Evolutionary conservation across 2,329 filamentous ascomycete genomes (phyloP).

Genomic region (Cercospora sojina): DNA sequence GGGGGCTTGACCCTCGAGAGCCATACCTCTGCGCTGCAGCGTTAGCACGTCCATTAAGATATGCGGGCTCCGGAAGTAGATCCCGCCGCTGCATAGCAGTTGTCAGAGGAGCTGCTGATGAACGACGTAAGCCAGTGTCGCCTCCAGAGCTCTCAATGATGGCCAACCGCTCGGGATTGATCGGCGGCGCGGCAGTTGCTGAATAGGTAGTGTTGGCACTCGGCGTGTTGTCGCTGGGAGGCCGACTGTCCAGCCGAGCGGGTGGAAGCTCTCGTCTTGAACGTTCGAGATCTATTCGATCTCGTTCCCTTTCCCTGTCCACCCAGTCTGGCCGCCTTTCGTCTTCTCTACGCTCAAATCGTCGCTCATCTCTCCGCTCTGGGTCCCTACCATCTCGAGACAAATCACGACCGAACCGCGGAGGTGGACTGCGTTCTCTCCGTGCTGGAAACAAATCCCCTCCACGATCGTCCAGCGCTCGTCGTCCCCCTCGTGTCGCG

Average conservation of each 20-base stretch:
- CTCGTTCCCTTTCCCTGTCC: slow-evolving; percentile 43
- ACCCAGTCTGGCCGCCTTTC: slow-evolving; percentile 42
- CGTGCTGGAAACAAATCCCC: slow-evolving; percentile 53
- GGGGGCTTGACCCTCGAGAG: slow-evolving; percentile 51
- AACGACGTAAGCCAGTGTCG: slow-evolving; percentile 31
- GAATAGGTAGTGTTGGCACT: slow-evolving; percentile 22
- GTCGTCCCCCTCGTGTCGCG: slow-evolving; percentile 46
- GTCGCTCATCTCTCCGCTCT: slow-evolving; percentile 47
- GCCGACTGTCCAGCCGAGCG: slow-evolving; percentile 33
- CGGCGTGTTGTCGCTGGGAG: slow-evolving; percentile 28
- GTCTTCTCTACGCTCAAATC: slow-evolving; percentile 48
- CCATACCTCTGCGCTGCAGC: slow-evolving; percentile 49
- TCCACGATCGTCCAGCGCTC: slow-evolving; percentile 47
- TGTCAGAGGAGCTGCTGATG: slow-evolving; percentile 22
- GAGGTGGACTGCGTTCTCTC: slow-evolving; percentile 53
- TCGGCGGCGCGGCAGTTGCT: slow-evolving; percentile 28
- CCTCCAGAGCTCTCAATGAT: slow-evolving; percentile 36
- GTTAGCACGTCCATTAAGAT: slow-evolving; percentile 48
- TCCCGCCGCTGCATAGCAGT: slow-evolving; percentile 36
- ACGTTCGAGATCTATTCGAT: slow-evolving; percentile 41
- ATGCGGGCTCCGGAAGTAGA: slow-evolving; percentile 43
- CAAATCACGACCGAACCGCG: slow-evolving; percentile 51
- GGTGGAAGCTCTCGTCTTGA: slow-evolving; percentile 33
- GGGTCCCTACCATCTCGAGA: slow-evolving; percentile 39
- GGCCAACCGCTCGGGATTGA: slow-evolving; percentile 37